Evolutionary conservation across 2,329 filamentous ascomycete genomes (phyloP), one percentile per base, ranked within the genome.

Genomic region (Karstenula rhodostoma): DNA sequence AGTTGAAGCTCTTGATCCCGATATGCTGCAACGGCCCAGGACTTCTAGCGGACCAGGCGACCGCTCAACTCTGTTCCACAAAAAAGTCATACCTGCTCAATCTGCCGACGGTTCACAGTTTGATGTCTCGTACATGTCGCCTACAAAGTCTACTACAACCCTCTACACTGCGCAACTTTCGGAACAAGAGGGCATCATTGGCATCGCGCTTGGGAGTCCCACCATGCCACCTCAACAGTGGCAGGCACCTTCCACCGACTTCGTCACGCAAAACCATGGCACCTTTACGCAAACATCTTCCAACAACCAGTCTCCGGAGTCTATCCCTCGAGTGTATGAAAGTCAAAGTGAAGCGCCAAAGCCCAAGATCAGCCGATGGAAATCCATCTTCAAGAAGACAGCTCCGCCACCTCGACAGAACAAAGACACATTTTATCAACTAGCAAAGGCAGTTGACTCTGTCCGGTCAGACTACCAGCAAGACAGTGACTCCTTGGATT

Each of bases 191-290:
- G 68, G 71, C 44, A 64, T 73, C 37, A 79, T 79, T 63, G 78
- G 78, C 6, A 76, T 79, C 50, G 78, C 78, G 32, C 60, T 79
- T 27, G 78, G 77, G 25, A 79, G 77, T 64, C 77, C 77, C 19
- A 76, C 74, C 37, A 69, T 66, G 59, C 67, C 62, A 32, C 66
- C 72, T 19, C 56, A 58, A 58, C 69, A 70, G 51, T 76, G 70
- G 73, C 73, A 68, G 40, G 63, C 69, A 32, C 66, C 67, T 63
- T 63, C 57, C 13, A 64, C 61, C 12, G 64, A 64, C 56, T 68
- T 62, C 47, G 61, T 58, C 43, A 59, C 67, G 19, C 58, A 61
- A 29, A 60, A 59, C 35, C 61, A 62, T 37, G 62, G 64, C 44
- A 68, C 64, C 19, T 23, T 65, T 61, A 71, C 65, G 13, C 56